Conservation (phyloP, 2,329 filamentous ascomycete species). For the Diatrype stigma region DNA sequence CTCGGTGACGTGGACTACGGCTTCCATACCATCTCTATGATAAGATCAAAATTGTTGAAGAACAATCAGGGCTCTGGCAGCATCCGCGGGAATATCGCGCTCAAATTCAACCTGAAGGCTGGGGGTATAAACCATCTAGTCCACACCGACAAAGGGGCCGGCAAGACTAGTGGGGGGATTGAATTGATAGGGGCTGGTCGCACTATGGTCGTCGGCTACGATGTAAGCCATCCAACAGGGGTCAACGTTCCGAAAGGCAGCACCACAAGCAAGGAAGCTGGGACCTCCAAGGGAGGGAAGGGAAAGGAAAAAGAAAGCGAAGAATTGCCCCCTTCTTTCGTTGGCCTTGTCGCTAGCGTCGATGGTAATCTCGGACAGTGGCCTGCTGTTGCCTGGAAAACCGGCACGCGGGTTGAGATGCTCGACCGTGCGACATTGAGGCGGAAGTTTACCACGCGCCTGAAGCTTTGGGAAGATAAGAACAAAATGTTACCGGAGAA, state of each 20-base stretch:
- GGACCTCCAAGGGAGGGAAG: too few relatives aligned
- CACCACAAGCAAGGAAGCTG: background rate
- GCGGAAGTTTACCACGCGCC: background rate
- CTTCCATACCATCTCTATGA: background rate
- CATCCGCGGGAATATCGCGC: background rate
- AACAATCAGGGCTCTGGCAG: background rate
- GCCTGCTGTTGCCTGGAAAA: background rate
- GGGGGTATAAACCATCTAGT: background rate
- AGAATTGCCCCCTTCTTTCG: background rate
- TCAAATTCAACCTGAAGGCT: background rate
- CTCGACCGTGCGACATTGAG: background rate
- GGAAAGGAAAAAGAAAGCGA: background rate
- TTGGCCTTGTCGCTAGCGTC: background rate
- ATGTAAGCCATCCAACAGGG: background rate
- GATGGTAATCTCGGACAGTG: background rate
- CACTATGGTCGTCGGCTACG: background rate
- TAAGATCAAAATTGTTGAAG: background rate
- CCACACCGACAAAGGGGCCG: background rate
- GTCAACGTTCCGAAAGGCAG: background rate
- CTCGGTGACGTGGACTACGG: background rate
- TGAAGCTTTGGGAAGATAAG: background rate
- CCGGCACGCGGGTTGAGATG: background rate
- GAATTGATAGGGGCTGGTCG: background rate
- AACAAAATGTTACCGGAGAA: background rate
- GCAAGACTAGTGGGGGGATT: background rate